Percentiles rank a stretch among this genome's conserved stretches.
phyloP scores from a whole-genome alignment of 192 early-diverging fungal genomes.

The Pilaira anomala region DNA sequence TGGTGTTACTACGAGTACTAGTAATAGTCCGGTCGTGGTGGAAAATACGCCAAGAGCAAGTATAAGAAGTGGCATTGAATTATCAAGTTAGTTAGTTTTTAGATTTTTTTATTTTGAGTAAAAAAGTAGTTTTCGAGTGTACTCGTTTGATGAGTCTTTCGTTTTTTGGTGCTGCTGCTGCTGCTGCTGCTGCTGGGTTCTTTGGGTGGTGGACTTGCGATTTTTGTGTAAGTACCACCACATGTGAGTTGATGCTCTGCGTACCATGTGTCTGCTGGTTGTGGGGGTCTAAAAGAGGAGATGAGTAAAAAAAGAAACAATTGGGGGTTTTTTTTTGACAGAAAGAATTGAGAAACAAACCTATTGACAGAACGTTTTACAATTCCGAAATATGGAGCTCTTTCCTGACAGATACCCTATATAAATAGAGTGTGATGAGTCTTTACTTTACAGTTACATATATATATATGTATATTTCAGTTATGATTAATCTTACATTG shows the following conservation, averaged over 20 bases:
- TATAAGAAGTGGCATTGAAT: too few relatives aligned
- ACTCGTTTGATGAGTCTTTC: too few relatives aligned
- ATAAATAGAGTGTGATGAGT: too few relatives aligned
- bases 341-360: conserved; percentile 16
- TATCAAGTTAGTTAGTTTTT: too few relatives aligned
- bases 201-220: conserved; percentile 49
- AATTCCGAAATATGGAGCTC: conserved; percentile 57
- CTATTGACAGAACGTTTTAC: conserved; percentile 62
- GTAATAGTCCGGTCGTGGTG: too few relatives aligned
- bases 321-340: background rate
- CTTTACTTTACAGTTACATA: too few relatives aligned
- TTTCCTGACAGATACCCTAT: conserved; percentile 51
- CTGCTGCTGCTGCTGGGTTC: background rate
- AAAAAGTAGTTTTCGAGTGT: too few relatives aligned
- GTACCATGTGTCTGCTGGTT: conserved; percentile 66
- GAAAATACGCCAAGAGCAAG: too few relatives aligned
- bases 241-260: conserved; percentile 54
- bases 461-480: conserved; percentile 1
- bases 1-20: background rate
- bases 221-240: conserved; percentile 65
- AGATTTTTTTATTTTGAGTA: too few relatives aligned
- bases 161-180: too few relatives aligned
- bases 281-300: conserved; percentile 44
- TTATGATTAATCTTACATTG: conserved; percentile 24
- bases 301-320: background rate